phyloP scores from a whole-genome alignment of 805 yeast species.

The Candida sithepensis region DNA sequence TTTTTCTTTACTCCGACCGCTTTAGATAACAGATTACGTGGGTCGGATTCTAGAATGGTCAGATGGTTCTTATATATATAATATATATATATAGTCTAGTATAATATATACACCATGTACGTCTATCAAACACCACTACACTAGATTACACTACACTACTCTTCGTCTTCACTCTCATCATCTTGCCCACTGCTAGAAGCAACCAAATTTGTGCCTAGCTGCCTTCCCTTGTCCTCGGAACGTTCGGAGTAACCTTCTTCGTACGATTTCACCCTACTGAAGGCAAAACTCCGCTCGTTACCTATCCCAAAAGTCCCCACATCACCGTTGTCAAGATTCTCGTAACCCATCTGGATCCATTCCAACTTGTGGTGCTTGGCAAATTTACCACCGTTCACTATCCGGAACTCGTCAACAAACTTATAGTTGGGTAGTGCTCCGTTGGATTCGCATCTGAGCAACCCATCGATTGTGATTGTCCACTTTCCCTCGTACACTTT shows the following conservation, averaged over 20 bases:
- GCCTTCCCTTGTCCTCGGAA: not conserved
- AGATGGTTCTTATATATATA: no score
- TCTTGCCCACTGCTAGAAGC: not conserved
- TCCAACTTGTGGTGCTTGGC: slow-evolving; percentile 64
- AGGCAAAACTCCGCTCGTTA: slow-evolving; percentile 78
- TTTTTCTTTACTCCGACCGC: no score
- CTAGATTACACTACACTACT: not conserved
- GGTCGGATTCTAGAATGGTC: no score
- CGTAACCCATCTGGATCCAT: slow-evolving; percentile 65
- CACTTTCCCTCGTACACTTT: slow-evolving; percentile 51
- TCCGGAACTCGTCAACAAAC: slow-evolving; percentile 60
- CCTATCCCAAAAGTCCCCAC: slow-evolving; percentile 43
- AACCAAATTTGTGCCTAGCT: not conserved
- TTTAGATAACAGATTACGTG: no score
- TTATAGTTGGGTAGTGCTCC: slow-evolving; percentile 60
- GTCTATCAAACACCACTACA: not conserved
- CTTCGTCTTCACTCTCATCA: not conserved
- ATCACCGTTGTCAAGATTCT: slow-evolving; percentile 21
- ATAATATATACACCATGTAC: no score
- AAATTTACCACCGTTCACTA: slow-evolving; percentile 54
- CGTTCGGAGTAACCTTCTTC: no score
- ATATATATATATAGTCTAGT: no score
- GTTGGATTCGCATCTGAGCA: slow-evolving; percentile 45
- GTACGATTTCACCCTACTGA: slow-evolving; percentile 53
- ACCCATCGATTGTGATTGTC: slow-evolving; percentile 52